Conservation (phyloP, 805 yeast genomes). For the Candida suzukii region DNA sequence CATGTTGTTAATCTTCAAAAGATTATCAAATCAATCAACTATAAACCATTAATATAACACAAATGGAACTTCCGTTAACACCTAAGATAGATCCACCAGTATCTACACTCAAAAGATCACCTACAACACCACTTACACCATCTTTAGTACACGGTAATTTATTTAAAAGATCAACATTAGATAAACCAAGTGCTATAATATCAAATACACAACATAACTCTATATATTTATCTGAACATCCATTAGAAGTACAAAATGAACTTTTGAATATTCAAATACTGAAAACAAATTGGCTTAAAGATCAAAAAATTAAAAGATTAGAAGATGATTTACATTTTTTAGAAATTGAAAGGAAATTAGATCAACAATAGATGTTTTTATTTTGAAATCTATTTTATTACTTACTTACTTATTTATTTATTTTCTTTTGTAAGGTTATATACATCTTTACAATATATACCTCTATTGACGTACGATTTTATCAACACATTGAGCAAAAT, state of each 20-base stretch:
- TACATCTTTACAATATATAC: background rate
- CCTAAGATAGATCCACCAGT: background rate
- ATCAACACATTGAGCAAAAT: slow-evolving; percentile 50
- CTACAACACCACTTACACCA: slow-evolving; percentile 27
- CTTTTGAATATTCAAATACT: background rate
- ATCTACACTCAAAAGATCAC: slow-evolving; percentile 18
- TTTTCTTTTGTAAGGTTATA: background rate
- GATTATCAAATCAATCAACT: too few relatives aligned
- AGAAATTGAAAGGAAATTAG: slow-evolving; percentile 15
- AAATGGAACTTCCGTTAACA: background rate
- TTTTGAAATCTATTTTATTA: background rate
- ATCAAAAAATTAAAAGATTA: background rate
- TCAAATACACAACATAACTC: background rate
- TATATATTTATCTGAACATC: too few relatives aligned
- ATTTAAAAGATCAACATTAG: background rate
- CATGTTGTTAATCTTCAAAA: too few relatives aligned
- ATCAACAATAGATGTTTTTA: background rate
- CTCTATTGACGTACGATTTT: slow-evolving; percentile 23
- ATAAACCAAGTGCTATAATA: background rate
- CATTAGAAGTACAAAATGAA: background rate
- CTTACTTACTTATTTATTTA: background rate
- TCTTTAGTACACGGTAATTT: slow-evolving; percentile 1
- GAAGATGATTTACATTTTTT: slow-evolving; percentile 12
- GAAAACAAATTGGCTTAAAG: slow-evolving; percentile 1
- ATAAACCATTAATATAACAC: background rate